Percentiles rank a stretch among this genome's conserved stretches.
These are phyloP conservation scores for Apiospora hydei DNA, from an alignment of 2,329 filamentous ascomycete species.

Conservation along the genomic window DNA sequence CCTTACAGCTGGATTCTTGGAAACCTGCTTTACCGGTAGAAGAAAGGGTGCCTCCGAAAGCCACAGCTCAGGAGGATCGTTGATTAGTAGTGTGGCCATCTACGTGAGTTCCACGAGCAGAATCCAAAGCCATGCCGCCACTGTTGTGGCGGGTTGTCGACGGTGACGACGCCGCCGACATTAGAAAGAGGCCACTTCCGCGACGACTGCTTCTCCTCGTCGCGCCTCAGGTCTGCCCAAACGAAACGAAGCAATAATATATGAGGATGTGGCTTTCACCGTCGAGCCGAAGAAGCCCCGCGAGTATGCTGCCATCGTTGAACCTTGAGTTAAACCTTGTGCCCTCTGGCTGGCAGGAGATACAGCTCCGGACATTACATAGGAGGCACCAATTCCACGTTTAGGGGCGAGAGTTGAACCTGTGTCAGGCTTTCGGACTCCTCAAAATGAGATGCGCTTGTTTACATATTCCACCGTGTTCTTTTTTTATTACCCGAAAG, in stretches of 20 bases:
- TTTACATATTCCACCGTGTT: no score
- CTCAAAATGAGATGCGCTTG: no score
- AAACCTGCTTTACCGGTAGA: not conserved
- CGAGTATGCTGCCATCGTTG: not conserved
- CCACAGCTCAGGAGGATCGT: not conserved
- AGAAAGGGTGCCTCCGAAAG: not conserved
- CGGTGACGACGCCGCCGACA: not conserved
- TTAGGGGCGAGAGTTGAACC: not conserved
- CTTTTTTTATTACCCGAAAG: no score
- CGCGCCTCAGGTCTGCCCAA: no score
- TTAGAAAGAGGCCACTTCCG: no score
- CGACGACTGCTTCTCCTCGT: not conserved
- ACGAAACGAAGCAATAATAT: no score
- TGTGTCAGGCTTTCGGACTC: not conserved
- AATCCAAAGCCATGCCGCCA: not conserved
- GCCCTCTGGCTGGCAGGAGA: not conserved
- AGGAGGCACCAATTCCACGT: no score
- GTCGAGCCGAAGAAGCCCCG: not conserved
- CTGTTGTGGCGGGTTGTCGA: not conserved
- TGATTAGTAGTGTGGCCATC: not conserved
- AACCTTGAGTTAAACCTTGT: not conserved
- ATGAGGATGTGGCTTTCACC: not conserved
- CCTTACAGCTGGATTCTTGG: not conserved
- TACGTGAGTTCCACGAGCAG: not conserved
- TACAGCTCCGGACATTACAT: not conserved